These are phyloP conservation scores for Lipomyces spencermartinsiae DNA, from an alignment of 805 yeast species.

Conservation along the genomic window DNA sequence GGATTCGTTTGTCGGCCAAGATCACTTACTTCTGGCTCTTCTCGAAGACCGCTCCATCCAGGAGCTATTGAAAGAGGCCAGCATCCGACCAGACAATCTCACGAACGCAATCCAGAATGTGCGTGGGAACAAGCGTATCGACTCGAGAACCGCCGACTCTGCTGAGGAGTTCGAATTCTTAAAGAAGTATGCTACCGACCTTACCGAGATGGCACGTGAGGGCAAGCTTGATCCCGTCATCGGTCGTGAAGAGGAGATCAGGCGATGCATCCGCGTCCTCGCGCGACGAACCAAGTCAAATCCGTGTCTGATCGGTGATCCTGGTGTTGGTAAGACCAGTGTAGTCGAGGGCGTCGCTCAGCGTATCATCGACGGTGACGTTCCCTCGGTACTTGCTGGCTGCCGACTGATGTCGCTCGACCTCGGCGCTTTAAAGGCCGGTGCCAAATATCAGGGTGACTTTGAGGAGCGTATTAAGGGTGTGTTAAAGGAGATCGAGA, in stretches of 20 bases:
- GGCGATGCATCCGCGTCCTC: constrained; percentile 90
- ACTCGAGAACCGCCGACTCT: constrained; percentile 92
- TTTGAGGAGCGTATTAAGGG: constrained; percentile 98
- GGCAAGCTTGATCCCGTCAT: constrained; percentile 98
- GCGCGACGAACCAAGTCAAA: constrained; percentile 98
- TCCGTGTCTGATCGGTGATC: constrained; percentile 96
- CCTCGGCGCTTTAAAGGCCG: constrained; percentile 95
- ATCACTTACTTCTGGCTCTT: constrained; percentile 84
- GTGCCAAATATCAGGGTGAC: constrained; percentile 98
- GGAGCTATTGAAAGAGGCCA: constrained; percentile 71
- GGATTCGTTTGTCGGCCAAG: constrained; percentile 91
- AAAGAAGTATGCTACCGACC: constrained; percentile 87
- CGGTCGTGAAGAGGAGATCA: constrained; percentile 97
- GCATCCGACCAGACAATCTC: constrained; percentile 70
- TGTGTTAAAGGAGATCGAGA: constrained; percentile 88
- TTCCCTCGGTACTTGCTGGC: constrained; percentile 82
- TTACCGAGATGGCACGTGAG: constrained; percentile 90
- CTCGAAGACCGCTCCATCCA: constrained; percentile 78
- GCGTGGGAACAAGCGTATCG: constrained; percentile 91
- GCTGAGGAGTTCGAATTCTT: constrained; percentile 83
- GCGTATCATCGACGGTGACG: constrained; percentile 93
- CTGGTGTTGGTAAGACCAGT: constrained; percentile 99
- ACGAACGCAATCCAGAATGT: constrained; percentile 78
- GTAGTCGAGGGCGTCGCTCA: constrained; percentile 99
- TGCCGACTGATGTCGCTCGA: constrained; percentile 87